phyloP scores from a whole-genome alignment of 768 basidiomycete species.

The Aureoboletus auriporus region DNA sequence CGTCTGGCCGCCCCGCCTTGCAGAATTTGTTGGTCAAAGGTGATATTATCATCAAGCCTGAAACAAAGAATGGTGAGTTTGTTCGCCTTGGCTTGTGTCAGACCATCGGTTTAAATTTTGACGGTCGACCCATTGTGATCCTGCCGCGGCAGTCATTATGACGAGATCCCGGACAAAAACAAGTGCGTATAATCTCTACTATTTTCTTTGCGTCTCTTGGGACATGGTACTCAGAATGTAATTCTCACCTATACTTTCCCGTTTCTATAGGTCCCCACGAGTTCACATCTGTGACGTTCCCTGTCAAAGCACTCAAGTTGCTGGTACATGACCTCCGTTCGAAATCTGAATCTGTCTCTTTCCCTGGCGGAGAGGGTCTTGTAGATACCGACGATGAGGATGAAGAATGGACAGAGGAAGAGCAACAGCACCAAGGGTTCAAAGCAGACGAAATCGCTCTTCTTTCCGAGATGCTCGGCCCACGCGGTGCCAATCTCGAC shows the following conservation, averaged over 20 bases:
- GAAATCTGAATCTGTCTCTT: constrained; percentile 67
- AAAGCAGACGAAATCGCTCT: constrained; percentile 79
- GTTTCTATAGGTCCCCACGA: constrained; percentile 68
- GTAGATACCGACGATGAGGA: constrained; percentile 81
- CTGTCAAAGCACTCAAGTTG: constrained; percentile 88
- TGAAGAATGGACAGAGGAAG: constrained; percentile 94
- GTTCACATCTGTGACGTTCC: constrained; percentile 84
- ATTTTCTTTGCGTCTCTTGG: constrained; percentile 1
- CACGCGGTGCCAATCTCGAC: constrained; percentile 68
- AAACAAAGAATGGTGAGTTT: constrained; percentile 74
- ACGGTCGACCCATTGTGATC: constrained; percentile 17
- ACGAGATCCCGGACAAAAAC: constrained; percentile 87
- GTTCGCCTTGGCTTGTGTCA: constrained; percentile 6
- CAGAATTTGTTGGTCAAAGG: constrained; percentile 79
- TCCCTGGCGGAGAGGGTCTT: constrained; percentile 55
- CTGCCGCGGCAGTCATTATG: constrained; percentile 75
- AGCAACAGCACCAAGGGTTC: constrained; percentile 51
- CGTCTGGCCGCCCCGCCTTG: constrained; percentile 60
- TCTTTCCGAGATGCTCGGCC: constrained; percentile 79
- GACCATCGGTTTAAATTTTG: constrained; percentile 10
- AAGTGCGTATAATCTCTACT: constrained; percentile 48
- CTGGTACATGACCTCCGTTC: constrained; percentile 80
- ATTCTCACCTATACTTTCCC: constrained; percentile 19
- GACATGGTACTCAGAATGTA: not conserved
- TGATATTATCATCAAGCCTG: constrained; percentile 80